phyloP scores from a whole-genome alignment of 768 basidiomycete genomes.

The Trametes meyenii region DNA sequence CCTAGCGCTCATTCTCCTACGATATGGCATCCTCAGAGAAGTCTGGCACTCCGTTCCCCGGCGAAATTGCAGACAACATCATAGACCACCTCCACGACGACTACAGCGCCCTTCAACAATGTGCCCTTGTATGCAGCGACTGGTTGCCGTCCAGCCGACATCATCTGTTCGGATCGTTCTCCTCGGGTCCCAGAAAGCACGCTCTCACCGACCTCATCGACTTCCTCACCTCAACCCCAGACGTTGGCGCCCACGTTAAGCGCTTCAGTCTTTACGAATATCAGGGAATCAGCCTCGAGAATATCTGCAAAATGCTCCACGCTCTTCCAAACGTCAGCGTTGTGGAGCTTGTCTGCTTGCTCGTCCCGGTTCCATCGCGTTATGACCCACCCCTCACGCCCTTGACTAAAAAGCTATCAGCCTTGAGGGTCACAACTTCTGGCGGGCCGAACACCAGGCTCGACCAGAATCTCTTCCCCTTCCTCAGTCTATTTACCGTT shows the following conservation, averaged over 20 bases:
- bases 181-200: neutral
- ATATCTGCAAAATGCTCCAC: neutral
- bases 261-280: neutral
- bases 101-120: neutral
- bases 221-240: neutral
- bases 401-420: neutral
- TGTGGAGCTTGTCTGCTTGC: neutral
- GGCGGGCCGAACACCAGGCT: neutral
- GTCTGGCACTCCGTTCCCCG: neutral
- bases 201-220: neutral
- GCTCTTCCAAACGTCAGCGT: neutral
- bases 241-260: neutral
- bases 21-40: neutral
- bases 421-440: neutral
- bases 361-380: neutral
- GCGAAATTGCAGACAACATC: constrained; percentile 19
- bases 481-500: constrained; percentile 2
- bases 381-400: neutral
- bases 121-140: constrained; percentile 6
- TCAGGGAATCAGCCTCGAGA: neutral
- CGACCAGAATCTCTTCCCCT: neutral
- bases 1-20: too few relatives aligned
- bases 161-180: constrained; percentile 4
- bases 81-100: constrained; percentile 22
- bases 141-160: constrained; percentile 12